Evolutionary conservation across 805 yeast genomes (phyloP).

Genomic region (Myxozyma sirexii): DNA sequence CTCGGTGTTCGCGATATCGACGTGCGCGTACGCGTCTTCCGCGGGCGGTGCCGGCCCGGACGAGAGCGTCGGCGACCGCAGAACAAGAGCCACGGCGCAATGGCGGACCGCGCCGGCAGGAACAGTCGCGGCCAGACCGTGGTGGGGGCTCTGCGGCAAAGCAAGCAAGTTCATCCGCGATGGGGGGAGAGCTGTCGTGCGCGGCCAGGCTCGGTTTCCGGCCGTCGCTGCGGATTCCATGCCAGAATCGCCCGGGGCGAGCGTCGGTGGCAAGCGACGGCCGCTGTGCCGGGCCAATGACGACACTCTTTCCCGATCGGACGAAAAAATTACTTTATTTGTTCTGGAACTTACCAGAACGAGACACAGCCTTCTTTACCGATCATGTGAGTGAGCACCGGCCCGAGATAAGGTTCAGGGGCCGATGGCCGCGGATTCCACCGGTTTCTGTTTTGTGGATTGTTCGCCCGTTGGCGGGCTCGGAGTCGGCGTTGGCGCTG

Average conservation of each 20-base stretch:
- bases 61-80: too few species aligned
- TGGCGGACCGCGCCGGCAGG: slow-evolving; percentile 18
- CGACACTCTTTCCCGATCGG: neutral
- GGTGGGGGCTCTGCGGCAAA: neutral
- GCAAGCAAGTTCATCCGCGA: neutral
- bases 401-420: neutral
- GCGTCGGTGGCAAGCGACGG: too few species aligned
- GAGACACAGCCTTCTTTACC: neutral
- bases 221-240: too few species aligned
- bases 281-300: neutral
- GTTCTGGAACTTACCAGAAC: slow-evolving; percentile 7
- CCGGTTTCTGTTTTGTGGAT: neutral
- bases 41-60: neutral
- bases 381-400: neutral
- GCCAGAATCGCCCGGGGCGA: too few species aligned
- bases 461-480: neutral
- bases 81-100: too few species aligned
- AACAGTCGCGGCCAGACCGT: neutral
- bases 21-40: slow-evolving; percentile 10
- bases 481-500: neutral
- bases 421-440: neutral
- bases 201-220: too few species aligned
- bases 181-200: too few species aligned
- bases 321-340: neutral
- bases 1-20: slow-evolving; percentile 35